A percentile compares a stretch with the other conserved stretches of the same genome.
Conservation (phyloP, 345 rosid genomes). For the Capsella bursapastoris region DNA sequence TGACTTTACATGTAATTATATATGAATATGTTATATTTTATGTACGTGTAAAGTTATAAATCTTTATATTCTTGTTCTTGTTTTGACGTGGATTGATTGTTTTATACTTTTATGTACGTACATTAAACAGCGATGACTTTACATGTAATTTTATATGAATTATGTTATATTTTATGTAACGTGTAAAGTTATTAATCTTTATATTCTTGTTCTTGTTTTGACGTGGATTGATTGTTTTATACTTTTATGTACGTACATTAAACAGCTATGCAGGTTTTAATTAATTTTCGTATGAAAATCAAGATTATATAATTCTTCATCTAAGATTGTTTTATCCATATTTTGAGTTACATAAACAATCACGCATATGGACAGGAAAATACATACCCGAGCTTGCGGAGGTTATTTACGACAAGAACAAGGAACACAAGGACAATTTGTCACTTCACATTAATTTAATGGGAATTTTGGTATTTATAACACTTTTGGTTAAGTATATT, state of each 20-base stretch:
- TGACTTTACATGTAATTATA: constrained; percentile 62
- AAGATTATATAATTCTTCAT: neutral
- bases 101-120: too few species aligned
- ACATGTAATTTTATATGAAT: constrained; percentile 41
- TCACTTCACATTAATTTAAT: constrained; percentile 58
- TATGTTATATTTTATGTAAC: too few species aligned
- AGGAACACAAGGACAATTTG: constrained; percentile 47
- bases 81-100: neutral
- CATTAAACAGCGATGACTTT: constrained; percentile 57
- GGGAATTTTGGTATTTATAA: constrained; percentile 86
- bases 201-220: neutral
- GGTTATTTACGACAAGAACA: constrained; percentile 68
- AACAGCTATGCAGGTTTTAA: constrained; percentile 77
- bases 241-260: neutral
- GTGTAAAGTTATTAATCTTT: too few species aligned
- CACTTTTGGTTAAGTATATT: constrained; percentile 22
- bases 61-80: neutral
- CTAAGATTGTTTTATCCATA: neutral
- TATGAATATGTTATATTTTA: neutral
- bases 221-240: neutral
- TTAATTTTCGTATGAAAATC: neutral
- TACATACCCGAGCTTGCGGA: constrained; percentile 86
- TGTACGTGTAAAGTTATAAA: too few species aligned
- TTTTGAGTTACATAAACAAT: neutral
- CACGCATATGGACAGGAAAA: constrained; percentile 55